phyloP scores from a whole-genome alignment of 1,284 basidiomycete species.

The Neonothopanus nambi region DNA sequence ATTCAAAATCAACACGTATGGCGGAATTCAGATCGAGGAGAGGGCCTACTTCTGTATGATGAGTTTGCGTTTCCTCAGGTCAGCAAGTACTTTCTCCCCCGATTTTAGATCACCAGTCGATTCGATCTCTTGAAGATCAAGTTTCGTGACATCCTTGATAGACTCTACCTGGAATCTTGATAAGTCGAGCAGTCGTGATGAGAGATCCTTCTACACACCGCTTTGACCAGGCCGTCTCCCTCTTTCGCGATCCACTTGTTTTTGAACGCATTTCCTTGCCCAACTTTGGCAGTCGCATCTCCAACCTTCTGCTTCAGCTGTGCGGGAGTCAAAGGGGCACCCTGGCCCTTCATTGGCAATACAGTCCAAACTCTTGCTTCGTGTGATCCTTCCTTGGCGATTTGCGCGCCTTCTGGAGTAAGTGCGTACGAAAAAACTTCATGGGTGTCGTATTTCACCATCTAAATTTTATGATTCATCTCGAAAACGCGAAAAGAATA shows the following conservation, averaged over 20 bases:
- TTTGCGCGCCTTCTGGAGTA: constrained; percentile 81
- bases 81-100: constrained; percentile 81
- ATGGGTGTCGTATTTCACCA: constrained; percentile 82
- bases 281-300: constrained; percentile 84
- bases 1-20: constrained; percentile 14
- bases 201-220: constrained; percentile 52
- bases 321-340: constrained; percentile 61
- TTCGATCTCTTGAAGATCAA: constrained; percentile 77
- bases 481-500: constrained; percentile 9
- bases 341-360: constrained; percentile 72
- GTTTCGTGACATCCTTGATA: constrained; percentile 74
- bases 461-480: constrained; percentile 49
- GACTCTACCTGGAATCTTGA: constrained; percentile 46
- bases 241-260: constrained; percentile 97
- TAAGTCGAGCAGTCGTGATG: constrained; percentile 6
- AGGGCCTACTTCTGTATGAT: constrained; percentile 61
- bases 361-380: constrained; percentile 91
- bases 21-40: constrained; percentile 13
- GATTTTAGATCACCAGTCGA: constrained; percentile 67
- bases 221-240: constrained; percentile 83
- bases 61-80: constrained; percentile 92
- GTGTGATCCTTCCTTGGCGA: constrained; percentile 84
- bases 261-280: constrained; percentile 96
- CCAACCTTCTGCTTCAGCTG: constrained; percentile 78
- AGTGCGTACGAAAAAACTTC: constrained; percentile 74